Percentiles rank a stretch among this genome's conserved stretches.
Conservation (phyloP, 805 yeast genomes). For the Ogataea henricii region DNA sequence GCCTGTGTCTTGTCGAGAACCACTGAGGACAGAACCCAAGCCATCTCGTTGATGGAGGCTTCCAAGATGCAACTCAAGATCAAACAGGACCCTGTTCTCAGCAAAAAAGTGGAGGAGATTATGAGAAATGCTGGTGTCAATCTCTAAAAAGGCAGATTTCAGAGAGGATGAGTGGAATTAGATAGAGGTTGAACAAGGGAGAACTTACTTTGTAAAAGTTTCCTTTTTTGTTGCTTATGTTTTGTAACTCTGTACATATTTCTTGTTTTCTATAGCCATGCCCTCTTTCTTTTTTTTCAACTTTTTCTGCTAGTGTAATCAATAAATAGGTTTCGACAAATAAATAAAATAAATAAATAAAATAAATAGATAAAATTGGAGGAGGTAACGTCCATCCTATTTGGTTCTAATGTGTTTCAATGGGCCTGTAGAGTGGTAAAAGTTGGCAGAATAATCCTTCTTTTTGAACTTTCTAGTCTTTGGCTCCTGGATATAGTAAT, state of each 20-base stretch:
- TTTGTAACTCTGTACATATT: slow-evolving; percentile 16
- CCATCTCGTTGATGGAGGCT: slow-evolving; percentile 90
- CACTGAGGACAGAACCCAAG: slow-evolving; percentile 83
- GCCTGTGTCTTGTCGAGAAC: slow-evolving; percentile 82
- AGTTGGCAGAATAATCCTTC: slow-evolving; percentile 76
- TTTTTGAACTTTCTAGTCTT: slow-evolving; percentile 69
- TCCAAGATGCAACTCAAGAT: slow-evolving; percentile 85
- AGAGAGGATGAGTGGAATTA: neutral
- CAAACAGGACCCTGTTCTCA: slow-evolving; percentile 65
- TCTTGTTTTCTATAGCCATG: slow-evolving; percentile 4
- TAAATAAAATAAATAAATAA: slow-evolving; percentile 11
- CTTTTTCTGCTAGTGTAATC: neutral
- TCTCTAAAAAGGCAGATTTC: neutral
- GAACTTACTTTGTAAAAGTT: neutral
- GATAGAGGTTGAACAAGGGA: slow-evolving; percentile 3
- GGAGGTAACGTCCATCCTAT: slow-evolving; percentile 33
- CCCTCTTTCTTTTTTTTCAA: slow-evolving; percentile 2
- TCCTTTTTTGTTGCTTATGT: slow-evolving; percentile 4
- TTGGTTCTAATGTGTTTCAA: slow-evolving; percentile 82
- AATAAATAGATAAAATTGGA: slow-evolving; percentile 3
- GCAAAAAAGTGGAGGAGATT: slow-evolving; percentile 62
- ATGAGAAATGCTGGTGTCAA: slow-evolving; percentile 41
- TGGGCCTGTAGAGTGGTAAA: slow-evolving; percentile 66
- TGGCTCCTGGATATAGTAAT: slow-evolving; percentile 80
- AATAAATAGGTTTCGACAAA: slow-evolving; percentile 7